A percentile compares a stretch with the other conserved stretches of the same genome.
Evolutionary conservation across 352 stramenopile species (phyloP).

Genomic region (Phytophthora multivora): DNA sequence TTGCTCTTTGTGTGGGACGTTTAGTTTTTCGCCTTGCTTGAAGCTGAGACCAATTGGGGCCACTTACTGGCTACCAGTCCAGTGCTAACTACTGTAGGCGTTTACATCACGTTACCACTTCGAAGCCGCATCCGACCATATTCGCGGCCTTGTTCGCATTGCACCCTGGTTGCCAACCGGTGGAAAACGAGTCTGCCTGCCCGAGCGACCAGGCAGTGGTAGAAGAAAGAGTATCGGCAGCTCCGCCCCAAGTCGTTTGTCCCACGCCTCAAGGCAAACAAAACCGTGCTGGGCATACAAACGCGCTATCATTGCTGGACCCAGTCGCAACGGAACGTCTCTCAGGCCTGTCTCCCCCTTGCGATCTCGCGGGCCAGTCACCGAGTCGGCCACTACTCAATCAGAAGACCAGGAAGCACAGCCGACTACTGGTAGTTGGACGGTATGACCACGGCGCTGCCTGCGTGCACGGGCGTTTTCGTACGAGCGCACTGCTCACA

Average conservation of each 20-base stretch:
- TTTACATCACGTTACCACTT: not conserved
- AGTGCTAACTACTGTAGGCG: not conserved
- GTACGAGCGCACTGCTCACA: conserved; percentile 45
- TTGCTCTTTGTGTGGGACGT: too few species aligned
- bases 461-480: conserved; percentile 46
- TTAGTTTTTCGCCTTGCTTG: not conserved
- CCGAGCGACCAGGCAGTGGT: not conserved
- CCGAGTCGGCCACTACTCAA: conserved; percentile 16
- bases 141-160: not conserved
- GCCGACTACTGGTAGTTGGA: not conserved
- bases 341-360: conserved; percentile 14
- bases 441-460: conserved; percentile 17
- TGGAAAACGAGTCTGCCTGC: too few species aligned
- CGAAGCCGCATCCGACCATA: not conserved
- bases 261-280: conserved; percentile 17
- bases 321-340: conserved; percentile 21
- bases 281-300: conserved; percentile 9
- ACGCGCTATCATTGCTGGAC: conserved; percentile 2
- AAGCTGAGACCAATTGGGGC: not conserved
- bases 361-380: conserved; percentile 3
- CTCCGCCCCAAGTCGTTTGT: conserved; percentile 9
- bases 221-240: conserved; percentile 5
- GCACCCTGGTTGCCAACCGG: too few species aligned
- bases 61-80: not conserved
- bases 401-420: not conserved